Evolutionary conservation across 1,284 basidiomycete species (phyloP).

Genomic region (Takashimella koratensis): DNA sequence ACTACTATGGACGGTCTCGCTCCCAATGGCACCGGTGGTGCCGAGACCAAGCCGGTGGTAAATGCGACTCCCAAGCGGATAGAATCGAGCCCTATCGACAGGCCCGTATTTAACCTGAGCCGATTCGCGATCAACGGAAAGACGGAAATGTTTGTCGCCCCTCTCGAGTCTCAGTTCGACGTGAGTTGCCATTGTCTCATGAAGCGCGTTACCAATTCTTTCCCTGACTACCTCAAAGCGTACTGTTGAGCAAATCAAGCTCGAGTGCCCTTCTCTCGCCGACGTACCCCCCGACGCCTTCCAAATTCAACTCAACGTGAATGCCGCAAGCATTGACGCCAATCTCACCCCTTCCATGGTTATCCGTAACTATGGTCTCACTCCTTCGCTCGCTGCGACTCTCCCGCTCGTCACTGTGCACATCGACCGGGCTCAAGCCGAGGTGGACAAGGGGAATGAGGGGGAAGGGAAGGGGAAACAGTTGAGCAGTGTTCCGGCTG

Average conservation of each 20-base stretch:
- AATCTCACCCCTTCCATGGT: not conserved
- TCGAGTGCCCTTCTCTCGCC: constrained; percentile 26
- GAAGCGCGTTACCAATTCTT: not conserved
- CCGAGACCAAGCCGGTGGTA: no score
- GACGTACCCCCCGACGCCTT: constrained; percentile 76
- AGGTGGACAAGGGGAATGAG: not conserved
- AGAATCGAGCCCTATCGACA: no score
- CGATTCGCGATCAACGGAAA: constrained; percentile 10
- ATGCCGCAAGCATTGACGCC: not conserved
- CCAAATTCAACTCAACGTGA: not conserved
- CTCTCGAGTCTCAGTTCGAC: constrained; percentile 4
- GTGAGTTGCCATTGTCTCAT: constrained; percentile 7
- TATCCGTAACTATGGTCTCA: not conserved
- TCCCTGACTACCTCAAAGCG: constrained; percentile 7
- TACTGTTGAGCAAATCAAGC: constrained; percentile 15
- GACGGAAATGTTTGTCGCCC: constrained; percentile 18
- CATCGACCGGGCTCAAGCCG: not conserved
- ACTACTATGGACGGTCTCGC: no score
- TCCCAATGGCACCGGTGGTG: no score
- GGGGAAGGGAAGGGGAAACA: not conserved
- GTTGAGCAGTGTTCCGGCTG: not conserved
- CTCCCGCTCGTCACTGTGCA: not conserved
- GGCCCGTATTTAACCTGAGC: no score
- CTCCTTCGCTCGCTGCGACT: not conserved
- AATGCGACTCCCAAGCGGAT: no score